Evolutionary conservation across 2,329 filamentous ascomycete species (phyloP).

Genomic region (Microdochium paspali): DNA sequence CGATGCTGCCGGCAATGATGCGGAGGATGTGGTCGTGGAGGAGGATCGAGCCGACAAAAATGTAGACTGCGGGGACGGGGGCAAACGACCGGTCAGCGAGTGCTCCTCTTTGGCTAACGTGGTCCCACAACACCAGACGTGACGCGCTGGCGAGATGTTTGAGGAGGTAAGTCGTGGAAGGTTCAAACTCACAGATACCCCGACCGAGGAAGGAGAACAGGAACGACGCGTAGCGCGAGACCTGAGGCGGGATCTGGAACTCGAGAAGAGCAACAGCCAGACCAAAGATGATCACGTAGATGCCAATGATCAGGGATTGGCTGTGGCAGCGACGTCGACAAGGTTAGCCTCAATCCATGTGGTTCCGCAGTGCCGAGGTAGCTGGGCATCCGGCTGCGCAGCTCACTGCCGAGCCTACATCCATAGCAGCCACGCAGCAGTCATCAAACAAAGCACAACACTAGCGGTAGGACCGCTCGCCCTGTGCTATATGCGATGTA

Average conservation of each 20-base stretch:
- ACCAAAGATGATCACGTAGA: slow-evolving; percentile 88
- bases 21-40: slow-evolving; percentile 58
- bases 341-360: too few species aligned
- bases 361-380: too few species aligned
- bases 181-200: slow-evolving; percentile 70
- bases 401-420: too few species aligned
- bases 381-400: too few species aligned
- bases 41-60: slow-evolving; percentile 85
- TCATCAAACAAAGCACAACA: too few species aligned
- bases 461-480: too few species aligned
- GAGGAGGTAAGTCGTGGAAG: not conserved
- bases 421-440: too few species aligned
- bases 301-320: slow-evolving; percentile 66
- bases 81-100: too few species aligned
- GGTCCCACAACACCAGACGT: too few species aligned
- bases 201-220: slow-evolving; percentile 96
- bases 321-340: slow-evolving; percentile 25
- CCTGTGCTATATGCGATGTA: slow-evolving; percentile 29
- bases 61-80: slow-evolving; percentile 59
- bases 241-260: slow-evolving; percentile 89
- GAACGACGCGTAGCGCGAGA: slow-evolving; percentile 91
- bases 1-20: slow-evolving; percentile 66
- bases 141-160: not conserved
- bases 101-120: too few species aligned
- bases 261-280: slow-evolving; percentile 69